Percentiles rank a stretch among this genome's conserved stretches.
phyloP scores from a whole-genome alignment of 2,329 filamentous ascomycete species.

The Coniochaeta pulveracea region DNA sequence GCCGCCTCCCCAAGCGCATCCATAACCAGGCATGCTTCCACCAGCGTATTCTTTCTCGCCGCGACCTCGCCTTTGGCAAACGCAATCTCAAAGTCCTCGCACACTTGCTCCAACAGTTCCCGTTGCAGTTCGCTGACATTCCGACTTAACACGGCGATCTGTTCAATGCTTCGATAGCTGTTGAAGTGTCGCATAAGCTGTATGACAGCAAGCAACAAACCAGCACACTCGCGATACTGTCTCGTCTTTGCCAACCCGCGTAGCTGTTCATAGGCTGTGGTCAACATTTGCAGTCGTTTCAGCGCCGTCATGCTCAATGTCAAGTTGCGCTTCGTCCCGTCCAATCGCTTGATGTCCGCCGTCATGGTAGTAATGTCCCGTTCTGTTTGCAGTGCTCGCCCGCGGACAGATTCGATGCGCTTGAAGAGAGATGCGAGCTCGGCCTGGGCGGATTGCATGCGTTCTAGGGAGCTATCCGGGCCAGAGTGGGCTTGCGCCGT shows the following conservation, averaged over 20 bases:
- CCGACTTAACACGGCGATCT: conserved; percentile 85
- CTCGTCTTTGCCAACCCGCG: conserved; percentile 70
- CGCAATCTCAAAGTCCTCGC: conserved; percentile 93
- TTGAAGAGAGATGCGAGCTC: conserved; percentile 85
- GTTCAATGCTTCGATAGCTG: conserved; percentile 93
- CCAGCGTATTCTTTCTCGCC: conserved; percentile 56
- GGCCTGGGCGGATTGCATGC: conserved; percentile 82
- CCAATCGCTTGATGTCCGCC: conserved; percentile 92
- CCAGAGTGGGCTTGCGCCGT: conserved; percentile 66
- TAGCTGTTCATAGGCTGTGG: conserved; percentile 96
- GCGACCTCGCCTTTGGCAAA: conserved; percentile 82
- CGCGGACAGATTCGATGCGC: conserved; percentile 88
- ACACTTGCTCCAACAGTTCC: conserved; percentile 92
- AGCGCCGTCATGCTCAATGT: conserved; percentile 96
- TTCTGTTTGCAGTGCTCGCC: conserved; percentile 83
- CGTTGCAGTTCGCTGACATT: conserved; percentile 90
- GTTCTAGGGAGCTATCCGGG: conserved; percentile 76
- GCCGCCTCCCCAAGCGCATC: conserved; percentile 88
- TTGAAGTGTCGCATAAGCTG: conserved; percentile 99
- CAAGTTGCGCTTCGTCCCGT: conserved; percentile 92
- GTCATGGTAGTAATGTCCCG: conserved; percentile 97
- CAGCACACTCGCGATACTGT: conserved; percentile 91
- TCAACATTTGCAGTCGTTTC: conserved; percentile 96
- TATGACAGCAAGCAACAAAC: conserved; percentile 84
- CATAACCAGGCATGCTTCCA: conserved; percentile 87